Evolutionary conservation across 106 monocot genomes (phyloP), one percentile per base, ranked within the genome.

Genomic region (Allium fistulosum): DNA sequence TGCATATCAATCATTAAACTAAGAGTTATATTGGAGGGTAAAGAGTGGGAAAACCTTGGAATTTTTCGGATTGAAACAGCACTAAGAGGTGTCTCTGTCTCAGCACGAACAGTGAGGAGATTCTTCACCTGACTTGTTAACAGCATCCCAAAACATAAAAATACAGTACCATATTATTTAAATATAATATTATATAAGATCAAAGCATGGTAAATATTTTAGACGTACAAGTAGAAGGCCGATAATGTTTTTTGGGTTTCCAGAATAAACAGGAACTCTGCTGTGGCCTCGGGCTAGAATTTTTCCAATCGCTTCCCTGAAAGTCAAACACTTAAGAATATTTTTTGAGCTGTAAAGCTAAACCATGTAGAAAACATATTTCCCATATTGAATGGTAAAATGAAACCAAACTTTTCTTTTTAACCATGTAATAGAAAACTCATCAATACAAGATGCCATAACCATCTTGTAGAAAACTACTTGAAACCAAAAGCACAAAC

Each of bases 201-300:
- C n/a, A 51, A 27, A 57, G 26, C 4, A 8, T 58, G 58, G 0
- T 48, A 71, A 17, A 26, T 27, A 47, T 62, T 60, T 12, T 51
- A 50, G n/a, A 75, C 79, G 46, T 59, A 94, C 93, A 81, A 94
- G 79, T 22, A 94, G 79, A 73, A 94, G 84, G 47, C 93, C 93
- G 59, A 94, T 87, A 45, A 94, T 86, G 66, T 89, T 94, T 62
- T 76, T 86, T 11, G 89, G 89, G 67, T 80, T 94, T 46, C 89
- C 93, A 8, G 80, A 89, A 62, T 87, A 94, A 74, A 94, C 86
- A 75, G 93, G 89, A 37, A 94, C 89, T 46, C 99, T 77, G 49
- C 99, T 99, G 63, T 93, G 99, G 9, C 99, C 99, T 26, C 99
- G 80, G 58, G 99, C 99, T 59, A 99, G 84, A 85, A 99, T 99